Percentiles rank a stretch among this genome's conserved stretches.
Evolutionary conservation across 164 flowering plant species (phyloP).

Genomic region (Chimonanthus praecox): DNA sequence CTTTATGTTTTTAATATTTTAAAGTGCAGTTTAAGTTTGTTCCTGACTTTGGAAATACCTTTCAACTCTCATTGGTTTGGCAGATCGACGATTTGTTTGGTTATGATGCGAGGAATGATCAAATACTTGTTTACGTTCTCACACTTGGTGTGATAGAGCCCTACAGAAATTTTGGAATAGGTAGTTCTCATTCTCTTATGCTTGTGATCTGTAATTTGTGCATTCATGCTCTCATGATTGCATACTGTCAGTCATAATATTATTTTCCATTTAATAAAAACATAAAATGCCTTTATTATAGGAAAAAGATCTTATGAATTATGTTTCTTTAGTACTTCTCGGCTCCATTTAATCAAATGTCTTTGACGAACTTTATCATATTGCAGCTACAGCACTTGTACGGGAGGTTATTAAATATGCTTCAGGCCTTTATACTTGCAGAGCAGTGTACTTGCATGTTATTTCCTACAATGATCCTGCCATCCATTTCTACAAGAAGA

Average conservation of each 20-base stretch:
- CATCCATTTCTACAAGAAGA: slow-evolving; percentile 73
- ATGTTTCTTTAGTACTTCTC: not conserved
- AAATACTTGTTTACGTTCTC: slow-evolving; percentile 70
- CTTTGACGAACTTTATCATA: slow-evolving; percentile 8
- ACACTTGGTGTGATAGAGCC: slow-evolving; percentile 83
- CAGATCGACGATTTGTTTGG: slow-evolving; percentile 78
- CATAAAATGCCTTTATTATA: not conserved
- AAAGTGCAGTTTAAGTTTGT: not conserved
- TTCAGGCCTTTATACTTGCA: slow-evolving; percentile 54
- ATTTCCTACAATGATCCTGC: slow-evolving; percentile 84
- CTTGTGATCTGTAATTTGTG: not conserved
- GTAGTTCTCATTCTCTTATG: slow-evolving; percentile 27
- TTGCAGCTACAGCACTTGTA: slow-evolving; percentile 71
- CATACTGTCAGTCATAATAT: too few relatives aligned
- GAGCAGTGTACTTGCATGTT: slow-evolving; percentile 90
- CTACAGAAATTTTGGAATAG: slow-evolving; percentile 89
- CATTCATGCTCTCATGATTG: not conserved
- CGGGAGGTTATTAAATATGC: slow-evolving; percentile 81
- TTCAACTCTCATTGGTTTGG: slow-evolving; percentile 15
- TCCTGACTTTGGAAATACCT: not conserved
- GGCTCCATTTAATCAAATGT: not conserved
- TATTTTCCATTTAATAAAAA: not conserved
- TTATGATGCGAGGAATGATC: slow-evolving; percentile 52
- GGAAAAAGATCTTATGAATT: not conserved
- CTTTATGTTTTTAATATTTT: not conserved